Evolutionary conservation across 2,329 filamentous ascomycete species (phyloP).

Genomic region (Hymenoscyphus scutula): DNA sequence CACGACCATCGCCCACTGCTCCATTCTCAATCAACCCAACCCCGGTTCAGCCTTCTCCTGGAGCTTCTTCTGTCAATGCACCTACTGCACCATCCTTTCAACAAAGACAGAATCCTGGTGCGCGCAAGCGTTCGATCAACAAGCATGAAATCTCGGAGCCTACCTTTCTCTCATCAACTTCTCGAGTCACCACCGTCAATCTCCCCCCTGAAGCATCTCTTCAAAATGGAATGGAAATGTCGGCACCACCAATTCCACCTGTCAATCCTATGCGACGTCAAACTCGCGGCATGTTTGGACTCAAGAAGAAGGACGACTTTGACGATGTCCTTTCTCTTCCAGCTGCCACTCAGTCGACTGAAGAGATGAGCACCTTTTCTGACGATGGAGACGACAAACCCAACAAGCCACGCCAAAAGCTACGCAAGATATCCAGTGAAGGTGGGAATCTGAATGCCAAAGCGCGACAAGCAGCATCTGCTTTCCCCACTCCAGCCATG

Average conservation of each 20-base stretch:
- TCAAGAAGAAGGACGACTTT: conserved; percentile 27
- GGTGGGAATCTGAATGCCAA: conserved; percentile 34
- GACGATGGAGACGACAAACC: conserved; percentile 33
- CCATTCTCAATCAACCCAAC: conserved; percentile 35
- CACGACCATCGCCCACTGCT: conserved; percentile 34
- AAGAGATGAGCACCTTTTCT: conserved; percentile 37
- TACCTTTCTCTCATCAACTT: conserved; percentile 35
- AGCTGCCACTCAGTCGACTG: conserved; percentile 32
- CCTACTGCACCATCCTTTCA: conserved; percentile 25
- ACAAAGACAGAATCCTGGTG: conserved; percentile 15
- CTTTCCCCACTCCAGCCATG: conserved; percentile 32
- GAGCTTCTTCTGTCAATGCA: conserved; percentile 24
- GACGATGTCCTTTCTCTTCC: conserved; percentile 26
- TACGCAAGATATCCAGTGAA: conserved; percentile 36
- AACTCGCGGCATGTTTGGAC: conserved; percentile 35
- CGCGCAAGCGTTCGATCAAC: conserved; percentile 35
- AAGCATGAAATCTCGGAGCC: conserved; percentile 38
- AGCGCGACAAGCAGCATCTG: conserved; percentile 28
- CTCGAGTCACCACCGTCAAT: conserved; percentile 33
- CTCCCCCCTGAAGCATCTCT: conserved; percentile 33
- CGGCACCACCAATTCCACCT: conserved; percentile 35
- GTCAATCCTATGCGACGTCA: conserved; percentile 36
- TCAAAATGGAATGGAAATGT: conserved; percentile 27
- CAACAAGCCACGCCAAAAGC: conserved; percentile 23
- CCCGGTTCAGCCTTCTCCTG: conserved; percentile 27